A percentile compares a stretch with the other conserved stretches of the same genome.
These are phyloP conservation scores for Candida takata DNA, from an alignment of 805 yeast genomes.

Conservation along the genomic window DNA sequence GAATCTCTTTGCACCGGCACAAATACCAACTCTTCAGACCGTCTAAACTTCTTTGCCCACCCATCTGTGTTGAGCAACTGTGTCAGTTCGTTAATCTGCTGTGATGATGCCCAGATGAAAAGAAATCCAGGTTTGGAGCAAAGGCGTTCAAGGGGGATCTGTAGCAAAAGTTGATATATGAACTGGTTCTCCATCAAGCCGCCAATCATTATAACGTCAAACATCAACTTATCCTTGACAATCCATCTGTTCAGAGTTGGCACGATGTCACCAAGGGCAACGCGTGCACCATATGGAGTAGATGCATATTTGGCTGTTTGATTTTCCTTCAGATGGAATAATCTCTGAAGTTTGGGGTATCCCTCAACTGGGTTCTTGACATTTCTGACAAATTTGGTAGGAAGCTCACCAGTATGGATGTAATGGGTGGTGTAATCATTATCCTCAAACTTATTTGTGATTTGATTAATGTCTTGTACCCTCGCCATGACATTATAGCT, in stretches of 20 bases:
- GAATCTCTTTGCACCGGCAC: constrained; percentile 64
- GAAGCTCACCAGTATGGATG: constrained; percentile 54
- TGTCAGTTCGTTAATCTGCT: constrained; percentile 58
- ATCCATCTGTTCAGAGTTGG: constrained; percentile 59
- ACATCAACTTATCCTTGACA: constrained; percentile 46
- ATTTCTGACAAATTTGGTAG: constrained; percentile 62
- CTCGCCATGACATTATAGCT: not conserved
- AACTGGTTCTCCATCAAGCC: constrained; percentile 73
- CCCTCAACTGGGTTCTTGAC: constrained; percentile 65
- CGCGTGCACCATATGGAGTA: constrained; percentile 60
- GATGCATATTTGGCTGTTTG: constrained; percentile 50
- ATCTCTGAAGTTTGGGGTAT: constrained; percentile 71
- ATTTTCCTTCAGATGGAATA: constrained; percentile 56
- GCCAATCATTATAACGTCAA: constrained; percentile 91
- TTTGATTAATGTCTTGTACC: constrained; percentile 3
- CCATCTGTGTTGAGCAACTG: constrained; percentile 44
- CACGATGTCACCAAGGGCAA: constrained; percentile 44
- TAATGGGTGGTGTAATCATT: constrained; percentile 72
- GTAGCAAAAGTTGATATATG: constrained; percentile 51
- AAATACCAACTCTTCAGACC: constrained; percentile 85
- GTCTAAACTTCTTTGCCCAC: constrained; percentile 66
- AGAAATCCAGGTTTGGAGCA: constrained; percentile 82
- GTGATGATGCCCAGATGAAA: constrained; percentile 82
- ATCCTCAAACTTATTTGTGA: constrained; percentile 30
- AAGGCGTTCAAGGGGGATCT: constrained; percentile 63